These are phyloP conservation scores for Monosporascus sp. DNA, from an alignment of 2,329 filamentous ascomycete genomes.

Conservation along the genomic window DNA sequence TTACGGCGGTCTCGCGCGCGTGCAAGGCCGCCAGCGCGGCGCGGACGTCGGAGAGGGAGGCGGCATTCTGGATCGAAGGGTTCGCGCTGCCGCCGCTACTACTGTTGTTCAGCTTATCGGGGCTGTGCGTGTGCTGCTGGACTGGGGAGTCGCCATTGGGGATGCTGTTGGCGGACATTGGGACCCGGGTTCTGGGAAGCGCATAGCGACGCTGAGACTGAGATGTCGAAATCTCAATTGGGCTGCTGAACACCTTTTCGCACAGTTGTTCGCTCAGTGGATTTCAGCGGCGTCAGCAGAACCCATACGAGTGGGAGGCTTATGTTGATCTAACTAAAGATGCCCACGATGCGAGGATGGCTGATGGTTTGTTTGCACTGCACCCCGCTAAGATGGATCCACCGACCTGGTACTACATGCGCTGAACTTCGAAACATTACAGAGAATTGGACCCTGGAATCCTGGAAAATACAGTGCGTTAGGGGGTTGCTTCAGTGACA, in stretches of 20 bases:
- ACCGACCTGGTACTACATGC: neutral
- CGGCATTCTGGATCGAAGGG: conserved; percentile 59
- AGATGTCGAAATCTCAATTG: conserved; percentile 17
- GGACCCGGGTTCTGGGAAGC: conserved; percentile 21
- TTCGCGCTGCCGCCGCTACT: conserved; percentile 10
- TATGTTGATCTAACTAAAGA: neutral
- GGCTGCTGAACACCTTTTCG: conserved; percentile 11
- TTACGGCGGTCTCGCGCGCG: conserved; percentile 68
- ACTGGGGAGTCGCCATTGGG: conserved; percentile 29
- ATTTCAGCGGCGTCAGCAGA: conserved; percentile 2
- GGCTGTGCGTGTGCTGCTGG: conserved; percentile 14
- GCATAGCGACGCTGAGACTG: conserved; percentile 23
- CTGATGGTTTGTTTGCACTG: neutral
- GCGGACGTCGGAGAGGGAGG: conserved; percentile 73
- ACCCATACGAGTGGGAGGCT: neutral
- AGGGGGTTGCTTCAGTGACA: neutral
- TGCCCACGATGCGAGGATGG: neutral
- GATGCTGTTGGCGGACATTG: conserved; percentile 30
- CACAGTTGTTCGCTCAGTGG: conserved; percentile 4
- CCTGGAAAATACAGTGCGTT: neutral
- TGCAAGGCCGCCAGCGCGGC: conserved; percentile 71
- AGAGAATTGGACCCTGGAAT: neutral
- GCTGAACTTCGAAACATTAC: neutral
- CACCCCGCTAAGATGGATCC: neutral
- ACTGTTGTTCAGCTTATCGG: conserved; percentile 22